These are phyloP conservation scores for Colletotrichum lentis DNA, from an alignment of 2,329 filamentous ascomycete species.

Conservation along the genomic window DNA sequence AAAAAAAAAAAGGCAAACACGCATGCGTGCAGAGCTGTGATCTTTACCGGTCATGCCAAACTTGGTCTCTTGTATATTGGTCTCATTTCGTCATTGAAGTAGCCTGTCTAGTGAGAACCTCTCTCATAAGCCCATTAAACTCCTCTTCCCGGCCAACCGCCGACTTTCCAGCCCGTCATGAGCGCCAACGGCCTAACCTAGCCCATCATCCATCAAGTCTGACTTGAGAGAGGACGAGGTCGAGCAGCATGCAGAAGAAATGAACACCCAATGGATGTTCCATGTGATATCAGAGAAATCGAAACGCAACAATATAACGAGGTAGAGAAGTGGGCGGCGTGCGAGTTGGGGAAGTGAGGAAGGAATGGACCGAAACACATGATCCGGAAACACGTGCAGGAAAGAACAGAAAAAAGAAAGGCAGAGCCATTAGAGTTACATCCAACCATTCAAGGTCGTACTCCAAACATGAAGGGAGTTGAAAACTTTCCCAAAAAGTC, in stretches of 20 bases:
- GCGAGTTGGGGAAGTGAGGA: background rate
- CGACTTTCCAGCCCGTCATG: conserved; percentile 13
- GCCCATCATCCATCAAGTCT: conserved; percentile 20
- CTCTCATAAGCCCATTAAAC: background rate
- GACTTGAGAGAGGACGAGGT: background rate
- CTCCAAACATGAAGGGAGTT: conserved; percentile 32
- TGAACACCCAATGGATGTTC: conserved; percentile 18
- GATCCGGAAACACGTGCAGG: conserved; percentile 22
- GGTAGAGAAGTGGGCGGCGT: background rate
- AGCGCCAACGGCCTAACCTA: background rate
- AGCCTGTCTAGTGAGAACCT: background rate
- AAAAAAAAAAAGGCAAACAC: too few species aligned
- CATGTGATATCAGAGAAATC: conserved; percentile 29
- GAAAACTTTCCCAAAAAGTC: conserved; percentile 22
- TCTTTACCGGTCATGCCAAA: background rate
- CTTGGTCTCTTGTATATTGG: conserved; percentile 5
- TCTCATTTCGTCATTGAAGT: conserved; percentile 27
- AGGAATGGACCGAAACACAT: background rate
- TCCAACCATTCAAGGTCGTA: conserved; percentile 24
- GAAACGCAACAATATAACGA: conserved; percentile 16
- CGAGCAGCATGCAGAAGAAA: conserved; percentile 19
- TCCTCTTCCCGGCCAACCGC: background rate
- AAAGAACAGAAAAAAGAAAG: background rate
- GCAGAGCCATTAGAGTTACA: conserved; percentile 34
- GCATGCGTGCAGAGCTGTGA: background rate